Conservation (phyloP, 2,329 filamentous ascomycete species). For the Sporothrix protearum region DNA sequence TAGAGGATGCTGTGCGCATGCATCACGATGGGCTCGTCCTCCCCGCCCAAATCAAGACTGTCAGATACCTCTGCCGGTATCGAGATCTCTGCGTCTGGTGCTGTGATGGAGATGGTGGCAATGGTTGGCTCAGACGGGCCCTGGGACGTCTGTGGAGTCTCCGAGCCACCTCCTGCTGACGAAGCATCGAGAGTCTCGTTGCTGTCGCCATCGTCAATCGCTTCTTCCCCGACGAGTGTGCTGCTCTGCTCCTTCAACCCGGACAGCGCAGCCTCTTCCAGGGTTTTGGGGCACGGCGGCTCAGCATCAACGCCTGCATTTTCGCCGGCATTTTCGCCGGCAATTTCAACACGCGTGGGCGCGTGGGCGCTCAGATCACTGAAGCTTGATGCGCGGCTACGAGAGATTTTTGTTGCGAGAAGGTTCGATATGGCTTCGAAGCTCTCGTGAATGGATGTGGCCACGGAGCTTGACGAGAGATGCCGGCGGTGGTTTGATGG, state of each 20-base stretch:
- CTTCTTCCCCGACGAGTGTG: conserved; percentile 23
- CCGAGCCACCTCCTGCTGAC: background rate
- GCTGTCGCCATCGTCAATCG: conserved; percentile 26
- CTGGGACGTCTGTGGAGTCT: conserved; percentile 12
- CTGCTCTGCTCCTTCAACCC: background rate
- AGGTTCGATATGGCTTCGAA: conserved; percentile 33
- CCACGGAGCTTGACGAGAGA: conserved; percentile 40
- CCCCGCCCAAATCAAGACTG: conserved; percentile 30
- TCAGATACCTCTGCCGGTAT: conserved; percentile 25
- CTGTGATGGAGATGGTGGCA: conserved; percentile 25
- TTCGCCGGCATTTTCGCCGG: background rate
- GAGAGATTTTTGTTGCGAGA: conserved; percentile 32
- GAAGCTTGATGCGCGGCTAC: conserved; percentile 42
- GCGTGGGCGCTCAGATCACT: conserved; percentile 29
- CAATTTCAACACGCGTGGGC: background rate
- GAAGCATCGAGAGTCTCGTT: conserved; percentile 28
- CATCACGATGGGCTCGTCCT: conserved; percentile 72
- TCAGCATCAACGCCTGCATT: background rate
- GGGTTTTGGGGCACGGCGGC: background rate
- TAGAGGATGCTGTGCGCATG: conserved; percentile 49
- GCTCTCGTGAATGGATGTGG: conserved; percentile 41
- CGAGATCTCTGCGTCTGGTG: conserved; percentile 18
- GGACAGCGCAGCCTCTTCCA: background rate
- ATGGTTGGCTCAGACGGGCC: background rate
- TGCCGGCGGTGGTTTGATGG: conserved; percentile 48